Evolutionary conservation across 2,329 filamentous ascomycete species (phyloP).

Genomic region (Microascus cirrosus): DNA sequence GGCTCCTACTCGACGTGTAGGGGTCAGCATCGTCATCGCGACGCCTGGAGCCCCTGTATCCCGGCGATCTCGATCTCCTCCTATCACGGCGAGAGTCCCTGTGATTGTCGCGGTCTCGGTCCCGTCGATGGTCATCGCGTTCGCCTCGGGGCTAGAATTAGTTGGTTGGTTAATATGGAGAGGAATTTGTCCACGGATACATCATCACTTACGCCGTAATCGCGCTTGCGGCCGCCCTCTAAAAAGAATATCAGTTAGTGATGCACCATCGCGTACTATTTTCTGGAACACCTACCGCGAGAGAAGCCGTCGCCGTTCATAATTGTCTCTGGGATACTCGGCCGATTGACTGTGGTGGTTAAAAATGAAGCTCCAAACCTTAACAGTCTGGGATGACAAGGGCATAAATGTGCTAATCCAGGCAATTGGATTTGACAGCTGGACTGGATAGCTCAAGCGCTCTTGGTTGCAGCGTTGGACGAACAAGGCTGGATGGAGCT

Average conservation of each 20-base stretch:
- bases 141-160: conserved; percentile 8
- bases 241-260: conserved; percentile 12
- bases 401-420: neutral
- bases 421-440: neutral
- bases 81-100: conserved; percentile 41
- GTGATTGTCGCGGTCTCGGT: conserved; percentile 22
- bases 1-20: conserved; percentile 87
- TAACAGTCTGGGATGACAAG: neutral
- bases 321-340: conserved; percentile 13
- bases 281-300: conserved; percentile 46
- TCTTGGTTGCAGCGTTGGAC: neutral
- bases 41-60: conserved; percentile 55
- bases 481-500: neutral
- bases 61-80: conserved; percentile 79
- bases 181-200: neutral
- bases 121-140: conserved; percentile 22
- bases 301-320: conserved; percentile 87
- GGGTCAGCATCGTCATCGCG: conserved; percentile 73
- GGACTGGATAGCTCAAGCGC: neutral
- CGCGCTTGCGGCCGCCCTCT: conserved; percentile 40
- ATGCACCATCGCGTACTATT: conserved; percentile 17
- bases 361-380: neutral
- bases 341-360: neutral
- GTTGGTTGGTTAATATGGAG: neutral
- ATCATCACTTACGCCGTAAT: conserved; percentile 36